Evolutionary conservation across 441 rosid species (phyloP), one percentile per base, ranked within the genome.

Genomic region (Croton laevigatus): DNA sequence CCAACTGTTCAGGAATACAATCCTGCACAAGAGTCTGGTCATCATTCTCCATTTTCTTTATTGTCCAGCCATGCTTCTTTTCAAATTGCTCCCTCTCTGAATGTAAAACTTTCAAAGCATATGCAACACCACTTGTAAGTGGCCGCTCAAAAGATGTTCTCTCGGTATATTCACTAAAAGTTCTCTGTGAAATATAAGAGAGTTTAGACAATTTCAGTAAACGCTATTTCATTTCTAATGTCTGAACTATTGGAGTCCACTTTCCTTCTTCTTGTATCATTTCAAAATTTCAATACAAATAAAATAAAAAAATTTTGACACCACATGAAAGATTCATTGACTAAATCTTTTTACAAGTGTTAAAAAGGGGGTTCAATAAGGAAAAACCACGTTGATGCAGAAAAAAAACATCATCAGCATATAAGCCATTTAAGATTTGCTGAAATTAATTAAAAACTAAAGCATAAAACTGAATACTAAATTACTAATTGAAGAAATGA

Each of bases 91-190:
- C 87, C 78, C 98, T 95, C 77, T 86, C 86, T n/a, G 91, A 86
- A 77, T 95, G 97, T 75, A 75, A 77, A 73, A 95, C 97, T 89
- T 88, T 95, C 81, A 91, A 75, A 80, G 99, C 99, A 83, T 95
- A 95, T 32, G 99, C 97, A 76, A 95, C 99, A 51, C 99, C 98
- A 76, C 99, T 95, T 0, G 99, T 95, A 69, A 95, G 94, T 20
- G 99, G 99, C 81, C 99, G 93, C 80, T 95, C 99, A 75, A 95
- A 95, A 81, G 86, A 83, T 36, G 99, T 95, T 83, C 97, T 91
- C 81, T 95, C 97, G 12, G 99, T 89, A 71, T 93, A 95, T 78
- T 91, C 88, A 60, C 94, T 84, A 78, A 95, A 95, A 16, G 95
- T 95, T 82, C 80, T 88, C 99, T 95, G 90, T 22, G 72, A 59